A percentile compares a stretch with the other conserved stretches of the same genome.
Evolutionary conservation across 208 protist genomes (phyloP).

Genomic region (Acanthamoeba quina): DNA sequence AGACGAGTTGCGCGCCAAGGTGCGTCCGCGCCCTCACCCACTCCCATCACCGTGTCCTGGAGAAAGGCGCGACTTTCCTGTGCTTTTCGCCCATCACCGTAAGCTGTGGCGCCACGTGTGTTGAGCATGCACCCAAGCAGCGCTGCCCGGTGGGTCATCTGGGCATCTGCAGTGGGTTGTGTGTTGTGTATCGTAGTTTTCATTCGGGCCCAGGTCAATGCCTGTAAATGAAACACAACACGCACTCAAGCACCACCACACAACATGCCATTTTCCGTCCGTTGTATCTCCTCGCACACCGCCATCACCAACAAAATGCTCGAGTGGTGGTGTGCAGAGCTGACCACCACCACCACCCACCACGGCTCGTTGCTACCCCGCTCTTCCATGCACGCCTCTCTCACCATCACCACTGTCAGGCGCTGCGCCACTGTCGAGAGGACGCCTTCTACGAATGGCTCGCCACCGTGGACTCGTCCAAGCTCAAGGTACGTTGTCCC

Average conservation of each 20-base stretch:
- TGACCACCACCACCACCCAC: too few species aligned
- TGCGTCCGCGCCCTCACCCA: neutral
- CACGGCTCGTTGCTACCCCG: neutral
- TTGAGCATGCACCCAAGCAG: too few species aligned
- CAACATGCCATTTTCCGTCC: neutral
- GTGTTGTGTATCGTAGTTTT: too few species aligned
- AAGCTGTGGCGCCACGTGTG: too few species aligned
- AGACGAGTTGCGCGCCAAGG: conserved; percentile 39
- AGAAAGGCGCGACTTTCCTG: neutral
- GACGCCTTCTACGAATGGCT: conserved; percentile 73
- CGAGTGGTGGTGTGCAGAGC: neutral
- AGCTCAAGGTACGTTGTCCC: neutral
- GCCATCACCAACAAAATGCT: neutral
- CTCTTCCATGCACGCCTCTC: neutral
- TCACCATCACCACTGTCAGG: neutral
- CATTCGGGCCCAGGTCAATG: too few species aligned
- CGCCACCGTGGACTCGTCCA: conserved; percentile 36
- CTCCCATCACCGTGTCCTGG: neutral
- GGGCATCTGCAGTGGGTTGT: too few species aligned
- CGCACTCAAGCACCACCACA: too few species aligned
- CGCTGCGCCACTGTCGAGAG: conserved; percentile 23
- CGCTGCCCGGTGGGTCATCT: too few species aligned
- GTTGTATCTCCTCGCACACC: neutral
- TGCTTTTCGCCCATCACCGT: neutral
- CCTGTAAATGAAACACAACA: too few species aligned